Conservation (phyloP, 2,329 filamentous ascomycete genomes). For the Nothophaeocryptopus gaeumannii region DNA sequence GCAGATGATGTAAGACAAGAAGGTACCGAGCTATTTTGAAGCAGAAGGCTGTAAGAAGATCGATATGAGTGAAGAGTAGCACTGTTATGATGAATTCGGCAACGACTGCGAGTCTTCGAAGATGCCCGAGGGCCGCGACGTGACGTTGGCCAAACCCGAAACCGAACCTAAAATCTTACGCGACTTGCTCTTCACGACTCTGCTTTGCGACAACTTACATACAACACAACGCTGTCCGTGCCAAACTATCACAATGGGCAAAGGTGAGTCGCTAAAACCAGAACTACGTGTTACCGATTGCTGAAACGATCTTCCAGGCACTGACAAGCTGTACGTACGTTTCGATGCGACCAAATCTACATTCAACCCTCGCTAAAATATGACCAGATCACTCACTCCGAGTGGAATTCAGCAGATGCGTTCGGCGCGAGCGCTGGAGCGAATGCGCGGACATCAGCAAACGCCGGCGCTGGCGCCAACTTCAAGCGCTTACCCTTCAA, state of each 20-base stretch:
- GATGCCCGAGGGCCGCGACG: too few species aligned
- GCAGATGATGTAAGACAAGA: too few species aligned
- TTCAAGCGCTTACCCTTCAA: conserved; percentile 96
- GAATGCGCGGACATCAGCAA: conserved; percentile 57
- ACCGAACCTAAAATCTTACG: too few species aligned
- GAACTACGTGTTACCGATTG: not conserved
- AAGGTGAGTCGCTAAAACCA: conserved; percentile 15
- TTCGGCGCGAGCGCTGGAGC: conserved; percentile 78
- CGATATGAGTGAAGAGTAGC: too few species aligned
- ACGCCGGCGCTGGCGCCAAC: conserved; percentile 53
- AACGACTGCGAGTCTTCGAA: too few species aligned
- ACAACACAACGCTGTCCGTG: not conserved
- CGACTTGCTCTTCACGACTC: not conserved
- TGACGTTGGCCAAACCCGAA: too few species aligned
- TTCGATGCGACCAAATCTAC: conserved; percentile 11
- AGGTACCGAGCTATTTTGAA: too few species aligned
- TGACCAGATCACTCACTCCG: conserved; percentile 82
- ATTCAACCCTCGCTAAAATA: conserved; percentile 6
- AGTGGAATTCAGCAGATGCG: conserved; percentile 90
- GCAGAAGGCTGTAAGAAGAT: too few species aligned
- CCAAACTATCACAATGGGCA: conserved; percentile 15
- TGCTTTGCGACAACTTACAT: conserved; percentile 11
- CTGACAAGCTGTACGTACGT: conserved; percentile 42
- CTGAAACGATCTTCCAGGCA: conserved; percentile 29
- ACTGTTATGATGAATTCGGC: too few species aligned